Evolutionary conservation across 331 rosid genomes (phyloP).

Genomic region (Telfairia occidentalis): DNA sequence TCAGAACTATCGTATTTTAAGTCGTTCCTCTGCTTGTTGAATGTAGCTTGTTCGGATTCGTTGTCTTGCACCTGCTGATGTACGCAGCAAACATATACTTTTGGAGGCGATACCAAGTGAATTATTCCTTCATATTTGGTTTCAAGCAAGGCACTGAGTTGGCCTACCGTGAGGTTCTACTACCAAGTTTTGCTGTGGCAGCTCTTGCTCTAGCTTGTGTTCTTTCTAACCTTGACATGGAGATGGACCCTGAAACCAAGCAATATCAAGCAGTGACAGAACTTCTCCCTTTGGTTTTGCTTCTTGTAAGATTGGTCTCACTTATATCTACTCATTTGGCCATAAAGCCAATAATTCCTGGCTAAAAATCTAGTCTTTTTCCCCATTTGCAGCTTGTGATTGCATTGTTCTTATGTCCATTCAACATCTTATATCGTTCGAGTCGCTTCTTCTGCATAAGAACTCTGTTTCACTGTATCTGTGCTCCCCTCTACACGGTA

Average conservation of each 20-base stretch:
- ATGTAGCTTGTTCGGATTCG: conserved; percentile 53
- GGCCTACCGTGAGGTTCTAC: conserved; percentile 36
- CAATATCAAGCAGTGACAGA: conserved; percentile 40
- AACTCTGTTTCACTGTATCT: conserved; percentile 33
- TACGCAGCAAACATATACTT: conserved; percentile 45
- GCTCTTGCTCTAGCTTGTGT: conserved; percentile 39
- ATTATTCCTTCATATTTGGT: conserved; percentile 63
- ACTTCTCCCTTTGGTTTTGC: conserved; percentile 45
- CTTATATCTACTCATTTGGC: background rate
- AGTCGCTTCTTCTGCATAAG: conserved; percentile 40
- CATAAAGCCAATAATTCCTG: background rate
- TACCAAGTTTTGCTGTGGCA: conserved; percentile 34
- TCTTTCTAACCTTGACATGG: conserved; percentile 62
- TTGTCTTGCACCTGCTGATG: conserved; percentile 55
- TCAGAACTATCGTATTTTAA: too few relatives aligned
- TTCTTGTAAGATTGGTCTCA: conserved; percentile 31
- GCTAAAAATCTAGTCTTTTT: background rate
- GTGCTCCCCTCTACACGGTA: conserved; percentile 57
- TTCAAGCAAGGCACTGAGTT: conserved; percentile 55
- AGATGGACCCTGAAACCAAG: conserved; percentile 42
- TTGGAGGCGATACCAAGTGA: conserved; percentile 50
- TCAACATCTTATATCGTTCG: conserved; percentile 42
- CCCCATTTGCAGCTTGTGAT: conserved; percentile 25
- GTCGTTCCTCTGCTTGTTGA: background rate
- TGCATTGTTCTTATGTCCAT: conserved; percentile 32